Evolutionary conservation across 2,329 filamentous ascomycete species (phyloP), one percentile per base, ranked within the genome.

Genomic region (Beauveria sp.): DNA sequence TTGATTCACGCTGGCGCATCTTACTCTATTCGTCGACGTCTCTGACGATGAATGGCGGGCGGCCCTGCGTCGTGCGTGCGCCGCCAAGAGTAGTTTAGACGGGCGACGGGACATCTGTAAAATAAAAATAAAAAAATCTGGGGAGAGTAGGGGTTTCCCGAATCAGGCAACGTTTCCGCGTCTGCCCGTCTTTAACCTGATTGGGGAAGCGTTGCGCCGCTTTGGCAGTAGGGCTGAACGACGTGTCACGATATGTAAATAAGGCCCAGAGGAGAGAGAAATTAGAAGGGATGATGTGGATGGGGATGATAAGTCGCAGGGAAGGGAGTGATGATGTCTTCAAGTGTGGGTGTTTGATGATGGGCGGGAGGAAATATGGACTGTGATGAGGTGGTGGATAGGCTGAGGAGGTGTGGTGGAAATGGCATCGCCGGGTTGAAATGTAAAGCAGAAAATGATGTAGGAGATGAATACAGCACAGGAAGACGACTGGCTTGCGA

Each of bases 141-240:
- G 31, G 31, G 34, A 28, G 31, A 20, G 42, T 43, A 26, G 43
- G 42, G 31, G 55, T 49, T 60, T 49, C 56, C 51, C 54, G 10
- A 48, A 56, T 56, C 54, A 56, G 54, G 54, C 42, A 46, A 61
- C 50, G 50, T 38, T 38, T 52, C 50, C 50, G 50, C 31, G 28
- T 38, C 31, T 56, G 62, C 61, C 63, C 43, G 51, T 62, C 62
- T 24, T 56, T 63, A 76, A 68, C 58, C 58, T 53, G 49, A 53
- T 60, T 60, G 48, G 50, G 58, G 58, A 53, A 60, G 50, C 49
- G 56, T 45, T 20, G 38, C 48, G 43, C 54, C 58, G 49, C 40
- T 53, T 34, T 53, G 43, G 48, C 40, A 9, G 22, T 45, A 51
- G 28, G 31, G 46, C 38, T 51, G 56, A 51, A 26, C 42, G 31